Evolutionary conservation across 257 asterid genomes (phyloP).

Genomic region (Solanum arcanum): DNA sequence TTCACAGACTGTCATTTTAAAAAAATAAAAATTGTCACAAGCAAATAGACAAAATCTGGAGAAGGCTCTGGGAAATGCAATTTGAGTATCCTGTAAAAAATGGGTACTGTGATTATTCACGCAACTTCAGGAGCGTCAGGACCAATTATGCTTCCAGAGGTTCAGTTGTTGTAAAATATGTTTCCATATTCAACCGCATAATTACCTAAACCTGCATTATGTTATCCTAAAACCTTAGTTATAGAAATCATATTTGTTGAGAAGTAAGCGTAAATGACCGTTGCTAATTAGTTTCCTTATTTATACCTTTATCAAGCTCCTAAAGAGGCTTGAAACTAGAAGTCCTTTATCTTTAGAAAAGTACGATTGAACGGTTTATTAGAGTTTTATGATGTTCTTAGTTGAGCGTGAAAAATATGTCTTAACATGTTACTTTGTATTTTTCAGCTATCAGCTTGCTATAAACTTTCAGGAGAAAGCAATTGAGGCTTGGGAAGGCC

Average conservation of each 20-base stretch:
- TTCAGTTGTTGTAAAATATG: background rate
- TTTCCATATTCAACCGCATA: background rate
- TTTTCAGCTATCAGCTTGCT: constrained; percentile 71
- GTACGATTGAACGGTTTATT: background rate
- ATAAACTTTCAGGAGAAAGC: constrained; percentile 73
- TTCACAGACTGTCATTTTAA: background rate
- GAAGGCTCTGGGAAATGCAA: background rate
- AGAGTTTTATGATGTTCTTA: background rate
- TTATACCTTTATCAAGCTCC: background rate
- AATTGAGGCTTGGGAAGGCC: constrained; percentile 76
- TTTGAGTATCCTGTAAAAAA: background rate
- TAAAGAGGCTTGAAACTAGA: background rate
- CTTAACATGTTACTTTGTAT: background rate
- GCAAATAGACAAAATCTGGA: background rate
- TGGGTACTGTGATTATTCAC: background rate
- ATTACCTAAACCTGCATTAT: background rate
- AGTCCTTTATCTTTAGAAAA: background rate
- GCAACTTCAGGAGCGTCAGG: background rate
- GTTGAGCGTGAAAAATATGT: background rate
- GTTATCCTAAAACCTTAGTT: background rate
- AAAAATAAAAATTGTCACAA: background rate
- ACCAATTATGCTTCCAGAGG: background rate
- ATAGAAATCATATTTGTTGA: background rate
- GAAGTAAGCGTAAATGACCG: background rate
- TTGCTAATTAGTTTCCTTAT: background rate